These are phyloP conservation scores for Emmonsia crescens DNA, from an alignment of 2,329 filamentous ascomycete species.

Conservation along the genomic window DNA sequence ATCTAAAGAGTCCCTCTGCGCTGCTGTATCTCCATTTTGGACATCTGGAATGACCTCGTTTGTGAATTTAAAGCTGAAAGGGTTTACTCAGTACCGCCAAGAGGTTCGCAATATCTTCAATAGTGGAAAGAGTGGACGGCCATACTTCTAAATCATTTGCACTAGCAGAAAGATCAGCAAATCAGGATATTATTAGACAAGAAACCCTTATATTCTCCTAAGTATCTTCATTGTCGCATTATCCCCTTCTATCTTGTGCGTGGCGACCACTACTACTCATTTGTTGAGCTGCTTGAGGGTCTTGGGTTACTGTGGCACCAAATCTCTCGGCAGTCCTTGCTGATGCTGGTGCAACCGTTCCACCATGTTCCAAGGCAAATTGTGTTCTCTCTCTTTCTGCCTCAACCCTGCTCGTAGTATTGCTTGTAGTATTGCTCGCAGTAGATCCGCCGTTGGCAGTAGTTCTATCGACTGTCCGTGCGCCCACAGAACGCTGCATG, in stretches of 20 bases:
- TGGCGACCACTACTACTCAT: conserved; percentile 3
- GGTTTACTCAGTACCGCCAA: conserved; percentile 4
- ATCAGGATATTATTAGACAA: no score
- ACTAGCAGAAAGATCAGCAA: no score
- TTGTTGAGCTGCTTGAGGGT: conserved; percentile 3
- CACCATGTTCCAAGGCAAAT: conserved; percentile 4
- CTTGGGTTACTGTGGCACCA: not conserved
- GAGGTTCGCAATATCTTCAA: conserved; percentile 8
- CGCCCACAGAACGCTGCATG: not conserved
- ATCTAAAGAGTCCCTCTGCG: not conserved
- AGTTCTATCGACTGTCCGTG: not conserved
- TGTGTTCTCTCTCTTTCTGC: conserved; percentile 1
- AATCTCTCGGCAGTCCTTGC: conserved; percentile 1
- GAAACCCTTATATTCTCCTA: not conserved
- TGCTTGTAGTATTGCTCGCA: not conserved
- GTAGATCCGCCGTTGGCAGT: not conserved
- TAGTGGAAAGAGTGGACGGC: conserved; percentile 1
- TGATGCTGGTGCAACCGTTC: not conserved
- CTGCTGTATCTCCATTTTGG: conserved; percentile 8
- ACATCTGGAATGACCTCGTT: conserved; percentile 8
- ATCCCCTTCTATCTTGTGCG: not conserved
- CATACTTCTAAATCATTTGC: no score
- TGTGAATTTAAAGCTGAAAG: conserved; percentile 5
- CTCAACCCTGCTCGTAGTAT: not conserved
- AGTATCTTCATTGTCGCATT: not conserved